Conservation (phyloP, 805 yeast genomes). For the Vanderwaltozyma tropicalis region DNA sequence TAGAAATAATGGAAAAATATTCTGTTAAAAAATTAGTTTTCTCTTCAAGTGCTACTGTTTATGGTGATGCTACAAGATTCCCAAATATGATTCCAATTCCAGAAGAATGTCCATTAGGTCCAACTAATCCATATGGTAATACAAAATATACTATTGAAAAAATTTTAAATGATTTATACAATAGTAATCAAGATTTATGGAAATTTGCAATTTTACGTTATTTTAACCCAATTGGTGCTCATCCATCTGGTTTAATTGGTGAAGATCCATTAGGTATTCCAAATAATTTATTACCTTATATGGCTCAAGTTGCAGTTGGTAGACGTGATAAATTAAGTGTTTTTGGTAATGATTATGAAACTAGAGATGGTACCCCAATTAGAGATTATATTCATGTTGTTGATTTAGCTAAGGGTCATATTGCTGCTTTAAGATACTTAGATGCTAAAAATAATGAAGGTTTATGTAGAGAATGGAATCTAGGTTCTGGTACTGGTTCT, state of each 20-base stretch:
- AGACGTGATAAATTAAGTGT: slow-evolving; percentile 55
- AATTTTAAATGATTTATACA: slow-evolving; percentile 44
- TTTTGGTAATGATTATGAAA: slow-evolving; percentile 61
- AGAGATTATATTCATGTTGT: slow-evolving; percentile 76
- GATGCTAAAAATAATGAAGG: slow-evolving; percentile 31
- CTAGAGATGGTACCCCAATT: slow-evolving; percentile 72
- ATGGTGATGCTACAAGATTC: slow-evolving; percentile 70
- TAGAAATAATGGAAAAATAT: slow-evolving; percentile 40
- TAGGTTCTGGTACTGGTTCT: slow-evolving; percentile 74
- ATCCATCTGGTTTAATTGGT: slow-evolving; percentile 69
- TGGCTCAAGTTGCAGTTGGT: slow-evolving; percentile 71
- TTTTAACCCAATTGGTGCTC: slow-evolving; percentile 82
- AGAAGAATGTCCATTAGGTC: slow-evolving; percentile 63
- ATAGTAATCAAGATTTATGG: slow-evolving; percentile 26
- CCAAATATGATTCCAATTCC: slow-evolving; percentile 69
- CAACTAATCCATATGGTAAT: slow-evolving; percentile 69
- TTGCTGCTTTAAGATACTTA: slow-evolving; percentile 57
- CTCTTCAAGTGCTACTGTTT: slow-evolving; percentile 73
- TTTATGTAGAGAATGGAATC: slow-evolving; percentile 66
- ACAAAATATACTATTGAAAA: slow-evolving; percentile 61
- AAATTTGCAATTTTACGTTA: slow-evolving; percentile 57
- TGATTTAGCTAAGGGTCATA: slow-evolving; percentile 69
- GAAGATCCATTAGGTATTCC: slow-evolving; percentile 76
- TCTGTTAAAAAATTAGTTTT: slow-evolving; percentile 51
- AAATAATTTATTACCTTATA: slow-evolving; percentile 61